Evolutionary conservation across 2,329 filamentous ascomycete genomes (phyloP).

Genomic region (Talaromyces sp.): DNA sequence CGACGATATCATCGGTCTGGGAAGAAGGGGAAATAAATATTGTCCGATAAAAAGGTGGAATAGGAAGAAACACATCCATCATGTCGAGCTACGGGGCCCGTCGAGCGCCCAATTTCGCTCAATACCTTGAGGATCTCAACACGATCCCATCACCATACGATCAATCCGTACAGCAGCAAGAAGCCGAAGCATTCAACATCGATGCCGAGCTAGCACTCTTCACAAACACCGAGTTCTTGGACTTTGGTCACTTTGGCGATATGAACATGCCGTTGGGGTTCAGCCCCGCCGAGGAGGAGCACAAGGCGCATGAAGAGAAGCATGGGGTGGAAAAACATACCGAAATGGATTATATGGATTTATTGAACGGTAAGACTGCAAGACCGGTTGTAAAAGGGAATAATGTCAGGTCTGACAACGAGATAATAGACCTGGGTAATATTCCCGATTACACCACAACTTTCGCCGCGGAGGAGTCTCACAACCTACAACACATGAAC

Average conservation of each 20-base stretch:
- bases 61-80: conserved; percentile 15
- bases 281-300: conserved; percentile 26
- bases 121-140: conserved; percentile 84
- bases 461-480: conserved; percentile 25
- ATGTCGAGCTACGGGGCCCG: conserved; percentile 75
- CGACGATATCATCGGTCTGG: not conserved
- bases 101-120: conserved; percentile 78
- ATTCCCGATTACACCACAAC: conserved; percentile 29
- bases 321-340: conserved; percentile 21
- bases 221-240: conserved; percentile 76
- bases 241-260: conserved; percentile 56
- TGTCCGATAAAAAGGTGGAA: not conserved
- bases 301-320: conserved; percentile 18
- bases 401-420: conserved; percentile 6
- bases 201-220: conserved; percentile 73
- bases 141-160: conserved; percentile 60
- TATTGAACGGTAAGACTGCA: conserved; percentile 37
- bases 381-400: not conserved
- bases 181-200: conserved; percentile 58
- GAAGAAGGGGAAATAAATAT: not conserved
- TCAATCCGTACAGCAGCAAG: conserved; percentile 50
- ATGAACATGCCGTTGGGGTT: conserved; percentile 29
- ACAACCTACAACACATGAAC: conserved; percentile 11
- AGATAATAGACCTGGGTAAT: conserved; percentile 29
- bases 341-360: conserved; percentile 39